phyloP scores from a whole-genome alignment of 2,329 filamentous ascomycete species.

The Chaetomium globosum region DNA sequence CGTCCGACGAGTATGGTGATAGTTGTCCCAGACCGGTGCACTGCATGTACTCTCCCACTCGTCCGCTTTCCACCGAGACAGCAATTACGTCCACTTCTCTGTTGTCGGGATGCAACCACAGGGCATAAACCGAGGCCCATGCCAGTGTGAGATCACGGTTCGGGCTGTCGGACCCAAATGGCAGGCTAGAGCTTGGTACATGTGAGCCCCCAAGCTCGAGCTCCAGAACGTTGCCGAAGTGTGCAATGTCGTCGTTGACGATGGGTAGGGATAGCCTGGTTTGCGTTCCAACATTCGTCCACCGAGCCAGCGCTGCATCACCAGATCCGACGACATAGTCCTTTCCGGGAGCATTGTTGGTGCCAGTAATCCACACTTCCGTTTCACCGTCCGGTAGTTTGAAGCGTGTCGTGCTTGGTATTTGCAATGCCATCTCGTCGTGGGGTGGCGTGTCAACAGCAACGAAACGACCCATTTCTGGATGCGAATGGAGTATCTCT shows the following conservation, averaged over 20 bases:
- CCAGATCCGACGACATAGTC: background rate
- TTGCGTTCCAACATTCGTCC: background rate
- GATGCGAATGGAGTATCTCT: background rate
- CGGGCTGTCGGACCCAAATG: background rate
- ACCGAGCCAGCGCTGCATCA: background rate
- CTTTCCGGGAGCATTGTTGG: background rate
- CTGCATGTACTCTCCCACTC: background rate
- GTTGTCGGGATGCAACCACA: background rate
- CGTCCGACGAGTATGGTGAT: background rate
- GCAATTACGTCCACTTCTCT: background rate
- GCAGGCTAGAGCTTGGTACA: background rate
- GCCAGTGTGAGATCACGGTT: background rate
- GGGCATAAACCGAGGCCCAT: background rate
- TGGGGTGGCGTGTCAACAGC: background rate
- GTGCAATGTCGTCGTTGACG: background rate
- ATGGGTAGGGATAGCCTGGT: background rate
- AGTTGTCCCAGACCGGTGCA: background rate
- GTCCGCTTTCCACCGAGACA: background rate
- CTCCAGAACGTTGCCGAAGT: background rate
- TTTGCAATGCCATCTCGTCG: background rate
- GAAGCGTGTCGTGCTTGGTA: background rate
- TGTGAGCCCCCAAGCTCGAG: background rate
- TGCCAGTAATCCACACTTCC: background rate
- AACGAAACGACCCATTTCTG: background rate
- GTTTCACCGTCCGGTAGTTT: background rate